phyloP scores from a whole-genome alignment of 176 grass and related monocot species.

The Dendrocalamus sinicus region DNA sequence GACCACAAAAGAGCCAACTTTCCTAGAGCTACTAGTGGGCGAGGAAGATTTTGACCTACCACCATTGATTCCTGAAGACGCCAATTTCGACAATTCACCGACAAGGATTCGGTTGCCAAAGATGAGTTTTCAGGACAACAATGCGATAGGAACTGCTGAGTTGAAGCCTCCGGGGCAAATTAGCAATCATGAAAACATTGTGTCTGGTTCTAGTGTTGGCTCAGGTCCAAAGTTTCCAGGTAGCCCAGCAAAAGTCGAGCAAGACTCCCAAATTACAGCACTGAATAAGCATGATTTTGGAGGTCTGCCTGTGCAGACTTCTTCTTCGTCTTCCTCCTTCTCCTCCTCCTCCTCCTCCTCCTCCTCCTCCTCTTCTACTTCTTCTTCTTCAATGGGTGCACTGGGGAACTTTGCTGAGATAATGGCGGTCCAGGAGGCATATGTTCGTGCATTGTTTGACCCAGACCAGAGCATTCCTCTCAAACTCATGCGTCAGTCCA shows the following conservation, averaged over 20 bases:
- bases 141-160: not conserved
- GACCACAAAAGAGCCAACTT: not conserved
- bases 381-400: not conserved
- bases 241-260: not conserved
- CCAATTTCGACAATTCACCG: not conserved
- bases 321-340: too few relatives aligned
- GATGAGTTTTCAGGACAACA: not conserved
- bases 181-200: not conserved
- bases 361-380: not conserved
- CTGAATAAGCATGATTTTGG: not conserved
- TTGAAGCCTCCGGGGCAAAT: not conserved
- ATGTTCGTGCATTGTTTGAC: not conserved
- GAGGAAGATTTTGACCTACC: not conserved
- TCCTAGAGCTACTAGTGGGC: not conserved
- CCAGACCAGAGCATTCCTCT: not conserved
- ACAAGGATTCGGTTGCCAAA: not conserved
- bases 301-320: not conserved
- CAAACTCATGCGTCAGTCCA: not conserved
- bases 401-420: not conserved
- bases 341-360: too few relatives aligned
- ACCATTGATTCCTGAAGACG: not conserved
- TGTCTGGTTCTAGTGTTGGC: not conserved
- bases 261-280: not conserved
- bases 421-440: not conserved
- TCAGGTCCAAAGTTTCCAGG: not conserved